Evolutionary conservation across 2,329 filamentous ascomycete genomes (phyloP), one percentile per base, ranked within the genome.

Genomic region (Penicillium hordei): DNA sequence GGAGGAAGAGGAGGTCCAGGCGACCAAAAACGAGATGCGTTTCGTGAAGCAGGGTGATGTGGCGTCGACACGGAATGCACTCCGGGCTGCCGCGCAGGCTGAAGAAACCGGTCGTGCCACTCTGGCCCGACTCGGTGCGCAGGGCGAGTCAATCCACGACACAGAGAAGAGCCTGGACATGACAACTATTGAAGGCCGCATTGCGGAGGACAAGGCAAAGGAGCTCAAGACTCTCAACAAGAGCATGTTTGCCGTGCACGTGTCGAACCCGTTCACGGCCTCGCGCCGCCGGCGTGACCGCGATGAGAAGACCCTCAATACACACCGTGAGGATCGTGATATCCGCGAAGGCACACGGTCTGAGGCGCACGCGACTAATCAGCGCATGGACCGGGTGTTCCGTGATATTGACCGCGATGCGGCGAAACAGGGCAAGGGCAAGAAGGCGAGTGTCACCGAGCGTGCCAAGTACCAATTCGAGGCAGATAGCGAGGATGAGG

Each of bases 171-270:
- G 93, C 68, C 82, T 97, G 57, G 91, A 96, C 67, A 81, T 90
- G 63, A 89, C 91, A 4, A 78, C 84, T n/a, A 88, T 88, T 62
- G 87, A 92, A 71, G 90, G 90, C 66, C 85, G 86, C 57, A 79
- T 89, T 58, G 90, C 90, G 0, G 87, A 92, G 65, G 90, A 93
- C 64, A 89, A 90, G 66, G 89, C 91, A 1, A 85, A 86, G 48
- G 91, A 96, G 70, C 79, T 97, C 38, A 93, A 93, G 78, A 90
- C 85, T 1, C 80, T 95, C 49, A 96, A 97, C 75, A 82, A 89
- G 61, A 92, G 88, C 78, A 96, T 97, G 91, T 96, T 96, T 70
- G 89, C 90, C 5, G 84, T 93, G 23, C 89, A 92, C 68, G 87
- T 93, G 27, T 81, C 81, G 52, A 91, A 91, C 67, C 89, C 89